Evolutionary conservation across 495 filamentous ascomycete genomes (phyloP).

Genomic region (Aspergillus avenaceus): DNA sequence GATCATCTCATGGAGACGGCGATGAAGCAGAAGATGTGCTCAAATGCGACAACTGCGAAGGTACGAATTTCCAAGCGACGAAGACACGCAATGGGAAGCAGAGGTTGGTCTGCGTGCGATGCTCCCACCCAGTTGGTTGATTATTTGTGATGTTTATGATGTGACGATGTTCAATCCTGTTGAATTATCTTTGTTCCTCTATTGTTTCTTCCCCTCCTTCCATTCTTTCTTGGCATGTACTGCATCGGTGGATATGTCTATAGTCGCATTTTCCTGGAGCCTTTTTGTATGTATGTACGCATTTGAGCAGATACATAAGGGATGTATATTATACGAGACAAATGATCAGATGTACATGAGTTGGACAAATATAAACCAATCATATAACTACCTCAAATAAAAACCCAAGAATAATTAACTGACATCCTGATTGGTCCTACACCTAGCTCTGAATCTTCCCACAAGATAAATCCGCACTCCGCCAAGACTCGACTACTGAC

Average conservation of each 20-base stretch:
- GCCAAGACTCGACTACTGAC: neutral
- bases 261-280: neutral
- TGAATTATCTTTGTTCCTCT: neutral
- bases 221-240: neutral
- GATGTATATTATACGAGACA: neutral
- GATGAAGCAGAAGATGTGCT: constrained; percentile 39
- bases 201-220: neutral
- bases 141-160: neutral
- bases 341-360: constrained; percentile 1
- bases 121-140: constrained; percentile 28
- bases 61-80: constrained; percentile 49
- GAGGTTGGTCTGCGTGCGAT: constrained; percentile 50
- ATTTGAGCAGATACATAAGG: neutral
- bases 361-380: neutral
- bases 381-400: neutral
- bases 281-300: neutral
- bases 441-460: too few species aligned
- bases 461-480: neutral
- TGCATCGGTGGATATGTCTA: neutral
- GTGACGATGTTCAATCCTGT: neutral
- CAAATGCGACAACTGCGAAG: constrained; percentile 45
- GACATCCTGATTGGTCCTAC: too few species aligned
- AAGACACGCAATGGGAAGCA: constrained; percentile 42
- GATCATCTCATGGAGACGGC: constrained; percentile 31
- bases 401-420: neutral